Evolutionary conservation across 768 basidiomycete genomes (phyloP), one percentile per base, ranked within the genome.

Genomic region (Hygrocybe punicea): DNA sequence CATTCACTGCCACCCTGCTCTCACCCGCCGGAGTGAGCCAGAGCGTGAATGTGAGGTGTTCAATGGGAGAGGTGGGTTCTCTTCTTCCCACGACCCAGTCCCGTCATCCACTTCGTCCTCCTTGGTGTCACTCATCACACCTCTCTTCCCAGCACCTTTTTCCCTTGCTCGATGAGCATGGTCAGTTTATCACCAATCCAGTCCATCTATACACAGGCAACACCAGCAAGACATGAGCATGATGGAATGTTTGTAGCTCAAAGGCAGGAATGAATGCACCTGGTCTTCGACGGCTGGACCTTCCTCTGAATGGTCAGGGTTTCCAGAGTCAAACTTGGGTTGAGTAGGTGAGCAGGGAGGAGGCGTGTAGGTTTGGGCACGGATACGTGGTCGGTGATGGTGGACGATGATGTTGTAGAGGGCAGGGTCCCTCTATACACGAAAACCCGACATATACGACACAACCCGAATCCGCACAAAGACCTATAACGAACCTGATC

Each of bases 21-120:
- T 29, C 29, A 29, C 29, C 29, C 29, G 29, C 29, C 29, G 8
- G 29, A 29, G 29, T 8, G 29, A 29, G 29, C 29, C 29, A 29
- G 29, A 29, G 29, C 29, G 29, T 29, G 29, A 29, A 29, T 29
- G 29, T 29, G 29, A 29, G 29, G 29, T 29, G 29, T 29, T 29
- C 29, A 8, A 29, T 29, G 29, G 29, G 29, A 29, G 29, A 29
- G 29, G 29, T 29, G 29, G 29, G 29, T 29, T 29, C 29, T 29
- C 29, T 29, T 29, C 29, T 29, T 29, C 29, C 29, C 29, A 29
- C 29, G 75, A 78, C 8, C 82, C 88, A 6, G 76, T 78, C 2
- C 87, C 91, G 64, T 91, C 89, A 59, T 91, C 91, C 4, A 84
- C 81, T 62, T 85, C 85, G 57, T 91, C 89, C 61, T 89, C 87